Evolutionary conservation across 2,329 filamentous ascomycete species (phyloP).

Genomic region (Clonostachys byssicola): DNA sequence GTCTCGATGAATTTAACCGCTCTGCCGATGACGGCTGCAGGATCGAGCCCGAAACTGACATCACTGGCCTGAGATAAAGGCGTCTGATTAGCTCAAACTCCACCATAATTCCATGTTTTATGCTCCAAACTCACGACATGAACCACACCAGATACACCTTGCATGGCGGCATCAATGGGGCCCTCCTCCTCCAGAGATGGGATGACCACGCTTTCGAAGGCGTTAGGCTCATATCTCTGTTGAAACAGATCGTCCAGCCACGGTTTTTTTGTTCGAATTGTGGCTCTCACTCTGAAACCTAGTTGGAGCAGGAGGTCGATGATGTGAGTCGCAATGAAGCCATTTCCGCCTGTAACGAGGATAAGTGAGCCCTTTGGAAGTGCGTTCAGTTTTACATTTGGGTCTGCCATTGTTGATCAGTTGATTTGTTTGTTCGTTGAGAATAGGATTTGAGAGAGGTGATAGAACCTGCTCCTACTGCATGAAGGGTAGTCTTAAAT

Average conservation of each 20-base stretch:
- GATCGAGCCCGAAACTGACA: no score
- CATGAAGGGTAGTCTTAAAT: no score
- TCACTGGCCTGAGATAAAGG: no score
- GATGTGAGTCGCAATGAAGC: slow-evolving; percentile 22
- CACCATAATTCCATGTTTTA: no score
- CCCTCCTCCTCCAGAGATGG: background rate
- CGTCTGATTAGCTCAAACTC: no score
- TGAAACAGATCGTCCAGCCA: background rate
- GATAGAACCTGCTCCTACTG: no score
- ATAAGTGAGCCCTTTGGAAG: slow-evolving; percentile 16
- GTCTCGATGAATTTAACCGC: no score
- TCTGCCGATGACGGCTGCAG: no score
- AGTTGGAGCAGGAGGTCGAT: slow-evolving; percentile 19
- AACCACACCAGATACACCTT: background rate
- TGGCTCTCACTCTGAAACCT: slow-evolving; percentile 25
- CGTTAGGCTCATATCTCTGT: background rate
- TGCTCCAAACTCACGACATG: background rate
- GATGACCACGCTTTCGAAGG: background rate
- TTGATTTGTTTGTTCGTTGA: no score
- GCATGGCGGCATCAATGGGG: background rate
- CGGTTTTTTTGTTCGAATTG: slow-evolving; percentile 12
- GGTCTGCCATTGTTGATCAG: no score
- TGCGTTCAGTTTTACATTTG: background rate
- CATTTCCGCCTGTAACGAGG: slow-evolving; percentile 27
- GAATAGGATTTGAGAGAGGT: no score